Percentiles rank a stretch among this genome's conserved stretches.
phyloP scores from a whole-genome alignment of 2,329 filamentous ascomycete species.

The Colletotrichum incanum region DNA sequence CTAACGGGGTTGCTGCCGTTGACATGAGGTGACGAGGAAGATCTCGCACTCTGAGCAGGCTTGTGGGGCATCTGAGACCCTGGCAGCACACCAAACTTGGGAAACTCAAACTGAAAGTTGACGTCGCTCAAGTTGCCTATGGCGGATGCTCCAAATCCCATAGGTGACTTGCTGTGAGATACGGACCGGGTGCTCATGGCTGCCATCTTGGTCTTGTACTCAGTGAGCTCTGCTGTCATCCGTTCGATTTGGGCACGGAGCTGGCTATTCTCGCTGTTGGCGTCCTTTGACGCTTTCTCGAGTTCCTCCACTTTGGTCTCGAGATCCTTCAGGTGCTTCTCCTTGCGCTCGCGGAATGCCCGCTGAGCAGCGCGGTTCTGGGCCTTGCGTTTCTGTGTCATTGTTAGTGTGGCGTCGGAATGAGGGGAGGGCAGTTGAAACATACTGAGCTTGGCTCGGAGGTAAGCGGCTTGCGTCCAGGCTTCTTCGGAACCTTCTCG shows the following conservation, averaged over 20 bases:
- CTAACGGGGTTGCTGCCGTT: constrained; percentile 53
- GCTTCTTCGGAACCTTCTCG: constrained; percentile 93
- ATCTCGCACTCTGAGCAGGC: constrained; percentile 26
- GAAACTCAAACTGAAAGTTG: constrained; percentile 96
- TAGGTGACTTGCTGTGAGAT: constrained; percentile 54
- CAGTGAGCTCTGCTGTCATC: constrained; percentile 85
- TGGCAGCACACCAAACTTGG: constrained; percentile 87
- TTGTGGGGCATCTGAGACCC: constrained; percentile 56
- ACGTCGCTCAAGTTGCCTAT: constrained; percentile 78
- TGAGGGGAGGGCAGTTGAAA: not conserved
- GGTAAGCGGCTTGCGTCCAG: constrained; percentile 94
- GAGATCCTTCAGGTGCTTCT: constrained; percentile 89
- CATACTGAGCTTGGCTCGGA: constrained; percentile 96
- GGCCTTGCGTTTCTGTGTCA: constrained; percentile 88
- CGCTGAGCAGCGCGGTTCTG: constrained; percentile 94
- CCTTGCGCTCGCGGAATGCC: constrained; percentile 94
- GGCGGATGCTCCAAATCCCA: constrained; percentile 63
- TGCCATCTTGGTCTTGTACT: constrained; percentile 91
- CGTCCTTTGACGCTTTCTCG: constrained; percentile 86
- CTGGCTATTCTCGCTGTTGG: constrained; percentile 88
- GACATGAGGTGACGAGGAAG: constrained; percentile 39
- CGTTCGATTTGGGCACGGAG: constrained; percentile 91
- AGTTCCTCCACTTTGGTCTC: constrained; percentile 84
- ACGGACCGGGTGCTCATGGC: constrained; percentile 60
- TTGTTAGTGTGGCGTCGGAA: constrained; percentile 8